phyloP scores from a whole-genome alignment of 1,284 basidiomycete species.

The Schizophyllum commune region DNA sequence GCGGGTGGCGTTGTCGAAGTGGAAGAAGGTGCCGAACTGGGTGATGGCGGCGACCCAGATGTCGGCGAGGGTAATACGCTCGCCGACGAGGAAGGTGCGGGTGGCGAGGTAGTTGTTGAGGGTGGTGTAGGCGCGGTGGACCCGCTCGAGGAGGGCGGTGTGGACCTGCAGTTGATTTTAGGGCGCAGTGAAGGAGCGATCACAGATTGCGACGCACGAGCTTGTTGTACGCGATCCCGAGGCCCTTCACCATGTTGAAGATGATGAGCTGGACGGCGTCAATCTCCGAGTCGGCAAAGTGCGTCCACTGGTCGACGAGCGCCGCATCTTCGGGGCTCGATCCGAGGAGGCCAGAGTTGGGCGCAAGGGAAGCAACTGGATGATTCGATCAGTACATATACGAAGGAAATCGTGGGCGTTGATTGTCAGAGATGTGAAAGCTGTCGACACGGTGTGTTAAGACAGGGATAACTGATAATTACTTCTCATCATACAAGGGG shows the following conservation, averaged over 20 bases:
- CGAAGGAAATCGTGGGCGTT: background rate
- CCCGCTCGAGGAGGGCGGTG: conserved; percentile 41
- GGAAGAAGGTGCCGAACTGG: conserved; percentile 37
- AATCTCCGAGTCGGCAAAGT: conserved; percentile 34
- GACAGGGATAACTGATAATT: conserved; percentile 53
- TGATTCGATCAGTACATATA: background rate
- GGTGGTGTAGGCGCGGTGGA: conserved; percentile 48
- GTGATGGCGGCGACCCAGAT: conserved; percentile 61
- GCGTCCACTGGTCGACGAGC: conserved; percentile 41
- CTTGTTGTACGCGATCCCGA: conserved; percentile 50
- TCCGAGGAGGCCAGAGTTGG: conserved; percentile 37
- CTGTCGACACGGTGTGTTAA: conserved; percentile 56
- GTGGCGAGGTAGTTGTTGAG: conserved; percentile 72
- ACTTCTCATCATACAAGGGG: conserved; percentile 29
- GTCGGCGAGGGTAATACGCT: conserved; percentile 93
- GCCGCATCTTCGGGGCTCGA: conserved; percentile 30
- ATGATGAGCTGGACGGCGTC: conserved; percentile 27
- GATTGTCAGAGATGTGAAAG: conserved; percentile 25
- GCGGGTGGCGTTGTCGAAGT: conserved; percentile 61
- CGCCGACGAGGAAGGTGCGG: conserved; percentile 88
- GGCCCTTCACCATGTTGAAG: conserved; percentile 32
- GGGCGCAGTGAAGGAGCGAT: too few species aligned
- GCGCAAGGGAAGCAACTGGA: conserved; percentile 56
- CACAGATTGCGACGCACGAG: conserved; percentile 32
- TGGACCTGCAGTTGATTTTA: conserved; percentile 42